Evolutionary conservation across 2,329 filamentous ascomycete genomes (phyloP).

Genomic region (Acarospora socialis): DNA sequence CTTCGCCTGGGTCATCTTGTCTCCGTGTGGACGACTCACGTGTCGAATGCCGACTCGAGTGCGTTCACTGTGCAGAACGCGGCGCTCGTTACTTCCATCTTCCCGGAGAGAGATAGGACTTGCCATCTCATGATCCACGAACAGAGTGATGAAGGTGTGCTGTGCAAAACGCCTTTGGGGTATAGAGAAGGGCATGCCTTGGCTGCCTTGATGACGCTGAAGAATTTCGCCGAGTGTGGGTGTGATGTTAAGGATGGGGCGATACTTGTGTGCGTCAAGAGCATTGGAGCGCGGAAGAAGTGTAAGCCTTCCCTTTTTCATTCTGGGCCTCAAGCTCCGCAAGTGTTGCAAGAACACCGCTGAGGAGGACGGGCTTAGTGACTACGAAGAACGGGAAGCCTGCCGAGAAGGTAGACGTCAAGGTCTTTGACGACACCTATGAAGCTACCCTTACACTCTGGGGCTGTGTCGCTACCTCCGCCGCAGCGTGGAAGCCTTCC

Average conservation of each 20-base stretch:
- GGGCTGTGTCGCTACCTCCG: slow-evolving; percentile 25
- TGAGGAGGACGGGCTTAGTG: slow-evolving; percentile 20
- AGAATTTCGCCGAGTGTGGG: slow-evolving; percentile 32
- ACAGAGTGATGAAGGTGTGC: slow-evolving; percentile 27
- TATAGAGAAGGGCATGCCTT: slow-evolving; percentile 22
- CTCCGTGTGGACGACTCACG: slow-evolving; percentile 37
- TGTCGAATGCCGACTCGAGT: slow-evolving; percentile 28
- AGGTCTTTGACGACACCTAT: slow-evolving; percentile 35
- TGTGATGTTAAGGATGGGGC: slow-evolving; percentile 30
- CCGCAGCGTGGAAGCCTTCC: slow-evolving; percentile 24
- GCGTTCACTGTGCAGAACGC: slow-evolving; percentile 14
- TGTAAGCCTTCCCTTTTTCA: slow-evolving; percentile 18
- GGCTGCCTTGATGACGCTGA: slow-evolving; percentile 33
- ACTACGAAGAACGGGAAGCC: slow-evolving; percentile 29
- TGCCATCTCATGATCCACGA: slow-evolving; percentile 34
- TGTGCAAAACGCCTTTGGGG: slow-evolving; percentile 29
- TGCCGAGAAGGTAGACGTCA: slow-evolving; percentile 28
- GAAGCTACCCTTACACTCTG: slow-evolving; percentile 34
- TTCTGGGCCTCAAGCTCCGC: not conserved
- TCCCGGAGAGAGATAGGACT: slow-evolving; percentile 36
- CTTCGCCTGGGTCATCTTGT: slow-evolving; percentile 24
- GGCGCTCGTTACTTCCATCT: slow-evolving; percentile 35
- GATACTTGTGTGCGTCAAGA: slow-evolving; percentile 37
- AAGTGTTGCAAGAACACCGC: not conserved
- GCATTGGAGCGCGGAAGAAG: slow-evolving; percentile 32